These are phyloP conservation scores for Penicillium hordei DNA, from an alignment of 2,329 filamentous ascomycete genomes.

Conservation along the genomic window DNA sequence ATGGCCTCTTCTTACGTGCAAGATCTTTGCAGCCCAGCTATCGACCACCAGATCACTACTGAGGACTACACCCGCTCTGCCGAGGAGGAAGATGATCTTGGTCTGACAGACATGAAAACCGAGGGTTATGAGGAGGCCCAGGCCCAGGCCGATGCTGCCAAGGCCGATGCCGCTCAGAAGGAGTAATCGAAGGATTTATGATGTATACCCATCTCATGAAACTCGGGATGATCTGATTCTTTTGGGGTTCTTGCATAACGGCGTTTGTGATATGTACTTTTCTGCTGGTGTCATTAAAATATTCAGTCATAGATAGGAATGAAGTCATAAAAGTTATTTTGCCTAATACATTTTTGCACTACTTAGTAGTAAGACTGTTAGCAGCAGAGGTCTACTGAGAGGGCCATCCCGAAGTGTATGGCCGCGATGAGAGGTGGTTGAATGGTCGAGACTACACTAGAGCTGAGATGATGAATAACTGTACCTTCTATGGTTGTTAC, in stretches of 20 bases:
- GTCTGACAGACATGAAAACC: conserved; percentile 86
- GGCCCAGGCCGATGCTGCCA: conserved; percentile 35
- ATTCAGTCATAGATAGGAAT: conserved; percentile 19
- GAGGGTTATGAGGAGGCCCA: conserved; percentile 75
- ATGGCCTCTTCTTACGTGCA: conserved; percentile 93
- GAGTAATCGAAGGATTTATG: conserved; percentile 25
- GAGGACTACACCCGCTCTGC: conserved; percentile 84
- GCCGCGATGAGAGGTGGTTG: background rate
- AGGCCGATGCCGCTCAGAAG: conserved; percentile 12
- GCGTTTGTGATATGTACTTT: conserved; percentile 29
- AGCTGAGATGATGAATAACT: too few relatives aligned
- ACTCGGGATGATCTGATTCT: conserved; percentile 18
- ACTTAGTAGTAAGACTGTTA: background rate
- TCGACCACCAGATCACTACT: conserved; percentile 77
- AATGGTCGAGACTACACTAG: background rate
- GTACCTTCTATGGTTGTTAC: background rate
- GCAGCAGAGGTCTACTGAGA: background rate
- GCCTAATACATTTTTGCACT: background rate
- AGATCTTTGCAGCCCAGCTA: conserved; percentile 73
- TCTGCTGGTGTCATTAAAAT: conserved; percentile 22
- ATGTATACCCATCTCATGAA: conserved; percentile 26
- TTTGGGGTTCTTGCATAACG: conserved; percentile 17
- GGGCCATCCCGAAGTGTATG: background rate
- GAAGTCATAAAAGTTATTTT: conserved; percentile 14
- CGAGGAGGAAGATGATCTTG: conserved; percentile 91